A percentile compares a stretch with the other conserved stretches of the same genome.
These are phyloP conservation scores for Salix koriyanagi DNA, from an alignment of 345 rosid genomes.

Conservation along the genomic window DNA sequence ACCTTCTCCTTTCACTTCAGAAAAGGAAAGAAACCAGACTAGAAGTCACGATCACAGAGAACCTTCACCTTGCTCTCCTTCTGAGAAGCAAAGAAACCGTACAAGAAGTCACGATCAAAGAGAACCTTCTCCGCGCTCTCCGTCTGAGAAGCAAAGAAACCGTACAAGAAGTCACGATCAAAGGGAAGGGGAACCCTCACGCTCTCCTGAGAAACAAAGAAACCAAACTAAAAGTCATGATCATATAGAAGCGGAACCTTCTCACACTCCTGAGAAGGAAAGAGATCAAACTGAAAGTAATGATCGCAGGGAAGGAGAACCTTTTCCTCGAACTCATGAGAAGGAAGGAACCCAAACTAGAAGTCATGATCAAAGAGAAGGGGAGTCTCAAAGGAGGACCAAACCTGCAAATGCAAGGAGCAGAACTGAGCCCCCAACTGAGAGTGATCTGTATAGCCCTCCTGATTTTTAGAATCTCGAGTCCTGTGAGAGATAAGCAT, in stretches of 20 bases:
- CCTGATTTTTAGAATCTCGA: slow-evolving; percentile 11
- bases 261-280: too few species aligned
- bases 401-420: slow-evolving; percentile 47
- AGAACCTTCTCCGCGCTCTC: not conserved
- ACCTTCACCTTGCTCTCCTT: too few species aligned
- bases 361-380: slow-evolving; percentile 11
- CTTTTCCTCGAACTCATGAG: slow-evolving; percentile 26
- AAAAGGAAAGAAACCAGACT: not conserved
- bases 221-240: too few species aligned
- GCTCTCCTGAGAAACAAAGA: too few species aligned
- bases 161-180: too few species aligned
- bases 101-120: not conserved
- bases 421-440: slow-evolving; percentile 38
- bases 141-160: not conserved
- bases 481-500: slow-evolving; percentile 17
- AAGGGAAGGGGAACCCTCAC: not conserved
- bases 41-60: not conserved
- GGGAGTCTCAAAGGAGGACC: slow-evolving; percentile 16
- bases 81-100: too few species aligned
- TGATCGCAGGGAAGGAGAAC: slow-evolving; percentile 25
- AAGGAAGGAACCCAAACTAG: slow-evolving; percentile 16
- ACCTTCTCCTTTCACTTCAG: not conserved
- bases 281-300: too few species aligned
- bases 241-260: slow-evolving; percentile 10
- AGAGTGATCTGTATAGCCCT: slow-evolving; percentile 15